Percentiles rank a stretch among this genome's conserved stretches.
These are phyloP conservation scores for Phytophthora idaei DNA, from an alignment of 352 stramenopile genomes.

Conservation along the genomic window DNA sequence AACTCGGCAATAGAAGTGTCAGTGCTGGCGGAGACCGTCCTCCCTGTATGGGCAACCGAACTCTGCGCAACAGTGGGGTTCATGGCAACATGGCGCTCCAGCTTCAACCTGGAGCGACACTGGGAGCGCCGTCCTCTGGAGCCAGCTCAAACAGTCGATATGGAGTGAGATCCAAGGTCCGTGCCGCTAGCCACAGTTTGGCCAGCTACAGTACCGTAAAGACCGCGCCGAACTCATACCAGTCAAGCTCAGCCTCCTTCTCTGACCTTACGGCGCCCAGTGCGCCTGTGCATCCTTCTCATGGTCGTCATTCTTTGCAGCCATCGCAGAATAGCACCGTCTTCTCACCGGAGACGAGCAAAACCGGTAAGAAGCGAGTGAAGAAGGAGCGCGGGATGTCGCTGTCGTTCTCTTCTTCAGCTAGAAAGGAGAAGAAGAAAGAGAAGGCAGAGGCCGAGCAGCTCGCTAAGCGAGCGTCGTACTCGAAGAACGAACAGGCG, in stretches of 20 bases:
- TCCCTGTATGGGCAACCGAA: constrained; percentile 29
- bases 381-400: constrained; percentile 54
- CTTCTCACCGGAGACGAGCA: constrained; percentile 27
- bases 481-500: constrained; percentile 54
- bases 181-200: constrained; percentile 24
- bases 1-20: constrained; percentile 38
- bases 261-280: constrained; percentile 13
- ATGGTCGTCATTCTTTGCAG: neutral
- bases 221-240: constrained; percentile 23
- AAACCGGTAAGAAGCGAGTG: constrained; percentile 31
- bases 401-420: constrained; percentile 49
- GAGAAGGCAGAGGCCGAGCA: constrained; percentile 15
- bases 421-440: constrained; percentile 40
- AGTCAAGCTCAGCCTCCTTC: constrained; percentile 29
- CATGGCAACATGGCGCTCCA: constrained; percentile 33
- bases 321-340: constrained; percentile 13
- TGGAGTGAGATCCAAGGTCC: constrained; percentile 21
- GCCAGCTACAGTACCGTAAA: constrained; percentile 27
- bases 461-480: constrained; percentile 24
- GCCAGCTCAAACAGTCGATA: constrained; percentile 8
- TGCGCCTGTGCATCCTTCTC: constrained; percentile 2
- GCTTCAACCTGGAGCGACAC: constrained; percentile 14
- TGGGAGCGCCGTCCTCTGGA: constrained; percentile 5
- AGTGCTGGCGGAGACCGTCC: constrained; percentile 28
- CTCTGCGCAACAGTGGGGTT: constrained; percentile 30